A percentile compares a stretch with the other conserved stretches of the same genome.
These are phyloP conservation scores for Mytilinidion resinicola DNA, from an alignment of 495 filamentous ascomycete genomes.

Conservation along the genomic window DNA sequence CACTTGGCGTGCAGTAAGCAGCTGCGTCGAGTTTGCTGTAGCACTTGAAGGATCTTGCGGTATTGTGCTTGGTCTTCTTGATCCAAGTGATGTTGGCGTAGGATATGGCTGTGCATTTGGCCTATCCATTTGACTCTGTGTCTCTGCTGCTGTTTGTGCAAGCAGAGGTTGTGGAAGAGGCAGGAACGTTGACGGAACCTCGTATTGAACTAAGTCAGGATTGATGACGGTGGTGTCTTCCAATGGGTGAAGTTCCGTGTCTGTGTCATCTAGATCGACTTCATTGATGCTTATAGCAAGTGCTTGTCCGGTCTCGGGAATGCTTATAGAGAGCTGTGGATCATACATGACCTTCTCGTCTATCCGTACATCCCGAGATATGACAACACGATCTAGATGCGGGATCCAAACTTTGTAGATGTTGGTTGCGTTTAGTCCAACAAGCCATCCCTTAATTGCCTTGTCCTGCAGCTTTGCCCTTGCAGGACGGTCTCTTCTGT, in stretches of 20 bases:
- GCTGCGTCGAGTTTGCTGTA: neutral
- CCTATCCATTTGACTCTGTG: neutral
- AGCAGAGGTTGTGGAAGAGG: no score
- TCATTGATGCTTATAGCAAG: neutral
- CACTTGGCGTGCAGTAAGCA: neutral
- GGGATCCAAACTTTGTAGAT: constrained; percentile 11
- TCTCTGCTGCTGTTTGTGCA: neutral
- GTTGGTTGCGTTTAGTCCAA: constrained; percentile 6
- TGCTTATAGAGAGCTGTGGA: neutral
- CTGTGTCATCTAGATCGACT: neutral
- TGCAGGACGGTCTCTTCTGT: no score
- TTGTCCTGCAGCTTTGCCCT: no score
- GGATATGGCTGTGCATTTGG: neutral
- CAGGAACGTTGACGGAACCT: no score
- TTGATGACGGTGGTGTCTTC: neutral
- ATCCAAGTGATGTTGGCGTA: neutral
- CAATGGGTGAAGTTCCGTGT: neutral
- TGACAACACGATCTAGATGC: constrained; percentile 1
- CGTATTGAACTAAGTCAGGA: neutral
- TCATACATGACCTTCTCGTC: constrained; percentile 7
- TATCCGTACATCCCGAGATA: neutral
- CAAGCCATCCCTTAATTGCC: no score
- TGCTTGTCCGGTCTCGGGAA: neutral
- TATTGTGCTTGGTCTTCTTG: neutral
- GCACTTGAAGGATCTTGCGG: neutral